Evolutionary conservation across 2,329 filamentous ascomycete genomes (phyloP), one percentile per base, ranked within the genome.

Genomic region (Aspergillus brunneoviolaceus): DNA sequence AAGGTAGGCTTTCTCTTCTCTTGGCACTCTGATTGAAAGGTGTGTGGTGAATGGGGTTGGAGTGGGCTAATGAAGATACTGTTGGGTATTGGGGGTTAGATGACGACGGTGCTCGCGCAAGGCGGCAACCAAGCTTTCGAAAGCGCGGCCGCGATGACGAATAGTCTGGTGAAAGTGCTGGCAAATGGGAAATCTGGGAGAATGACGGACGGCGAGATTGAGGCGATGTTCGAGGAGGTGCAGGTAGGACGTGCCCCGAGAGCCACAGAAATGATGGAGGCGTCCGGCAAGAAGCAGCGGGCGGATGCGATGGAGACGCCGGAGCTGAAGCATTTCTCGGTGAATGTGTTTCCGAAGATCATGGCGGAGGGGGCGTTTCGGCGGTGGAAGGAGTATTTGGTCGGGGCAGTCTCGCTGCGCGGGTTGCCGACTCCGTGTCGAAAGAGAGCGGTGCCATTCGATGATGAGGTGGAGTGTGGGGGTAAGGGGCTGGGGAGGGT

Each of bases 81-180:
- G 14, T 11, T 23, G 10, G 31, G 21, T 14, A 2, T n/a, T n/a
- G 16, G 23, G 33, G 48, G 23, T 3, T 12, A 14, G 69, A 71
- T 61, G 23, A 58, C 58, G 33, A 58, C 61, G 19, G 57, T 62
- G 47, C 63, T 71, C 14, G 70, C 66, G 3, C 72, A 75, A 64
- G 72, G 71, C 3, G 65, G 71, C 5, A 74, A 73, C 33, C 69
- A 71, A 55, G 72, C 72, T 16, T 70, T 75, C n/a, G 72, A 75
- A 57, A 70, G 73, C 47, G 72, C 65, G 1, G 72, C 71, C 5
- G 71, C 71, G 1, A 50, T 75, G 29, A 65, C 49, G 1, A 58
- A 60, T 29, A 52, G 31, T 12, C 50, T 58, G 42, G 14, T 49
- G 21, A 21, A 16, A 4, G 45, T 19, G 11, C 39, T 58, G 25